phyloP scores from a whole-genome alignment of 495 filamentous ascomycete genomes.

The Podospora pseudoanserina region DNA sequence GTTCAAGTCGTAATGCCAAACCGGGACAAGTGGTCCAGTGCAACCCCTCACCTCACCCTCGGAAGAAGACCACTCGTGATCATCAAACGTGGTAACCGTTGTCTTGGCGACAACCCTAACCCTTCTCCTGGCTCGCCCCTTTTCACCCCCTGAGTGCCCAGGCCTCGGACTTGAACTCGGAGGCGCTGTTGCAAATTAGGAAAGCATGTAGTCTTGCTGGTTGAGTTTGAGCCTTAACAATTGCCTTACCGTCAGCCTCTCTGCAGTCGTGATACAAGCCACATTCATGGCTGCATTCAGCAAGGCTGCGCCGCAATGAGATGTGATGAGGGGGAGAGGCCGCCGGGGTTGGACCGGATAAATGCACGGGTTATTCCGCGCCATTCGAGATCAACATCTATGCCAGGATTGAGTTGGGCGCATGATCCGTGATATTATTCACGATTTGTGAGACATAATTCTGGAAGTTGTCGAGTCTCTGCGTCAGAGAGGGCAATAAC shows the following conservation, averaged over 20 bases:
- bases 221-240: not conserved
- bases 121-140: not conserved
- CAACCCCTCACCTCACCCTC: not conserved
- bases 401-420: too few species aligned
- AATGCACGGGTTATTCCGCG: not conserved
- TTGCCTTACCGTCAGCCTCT: not conserved
- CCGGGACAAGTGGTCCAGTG: not conserved
- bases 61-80: not conserved
- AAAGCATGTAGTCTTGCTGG: not conserved
- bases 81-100: not conserved
- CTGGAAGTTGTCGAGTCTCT: too few species aligned
- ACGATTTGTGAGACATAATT: too few species aligned
- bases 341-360: not conserved
- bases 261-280: not conserved
- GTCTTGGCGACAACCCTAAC: not conserved
- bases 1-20: not conserved
- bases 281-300: too few species aligned
- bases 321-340: not conserved
- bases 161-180: not conserved
- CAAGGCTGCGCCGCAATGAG: not conserved
- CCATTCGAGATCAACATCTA: not conserved
- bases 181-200: not conserved
- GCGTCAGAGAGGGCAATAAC: too few species aligned
- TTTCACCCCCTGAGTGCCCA: not conserved
- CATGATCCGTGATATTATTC: too few species aligned